Base-by-base conservation (phyloP, 805 yeast genomes). In the Spathaspora gorwiae region DNA sequence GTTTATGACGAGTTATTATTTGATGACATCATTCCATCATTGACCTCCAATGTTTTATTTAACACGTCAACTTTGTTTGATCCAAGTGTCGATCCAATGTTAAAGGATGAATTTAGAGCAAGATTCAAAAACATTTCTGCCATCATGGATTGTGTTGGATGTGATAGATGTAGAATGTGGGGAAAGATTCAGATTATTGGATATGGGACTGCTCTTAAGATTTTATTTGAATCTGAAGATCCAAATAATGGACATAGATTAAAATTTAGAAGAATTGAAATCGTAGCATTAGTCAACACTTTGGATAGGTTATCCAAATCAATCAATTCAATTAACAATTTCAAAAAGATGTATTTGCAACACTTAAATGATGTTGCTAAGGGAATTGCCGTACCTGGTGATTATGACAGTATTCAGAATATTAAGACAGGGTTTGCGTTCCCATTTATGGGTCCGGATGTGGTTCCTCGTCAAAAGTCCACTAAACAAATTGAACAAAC, bases 81-180 rank as follows among this genome's bases (percentile, higher is more conserved):
- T 50, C 72, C 75, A 12, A 55, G 61, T 11, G 62, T 71, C 1
- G 77, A 74, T 36, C 73, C 76, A 33, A 67, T 64, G 2, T 74
- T 92, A 47, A 94, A 94, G 57, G 83, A 84, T 51, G 98, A 94
- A 56, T 90, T 94, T 69, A 78, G 92, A 49, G 66, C 78, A 34
- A 83, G 95, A 43, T 95, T 94, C 64, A 83, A 81, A 59, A 94
- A 94, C 61, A 95, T 94, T 24, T 83, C 95, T 15, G 84, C 87
- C 42, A 81, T 94, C 37, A 94, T 94, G 97, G 97, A 92, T 64
- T 94, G 99, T 70, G 98, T 94, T 35, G 97, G 96, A 34, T 94
- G 99, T 71, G 99, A 94, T 62, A 77, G 97, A 60, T 94, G 99
- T 65, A 79, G 97, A 57, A 73, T 94, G 66, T 94, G 99, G 99